Base-by-base conservation (phyloP, 2,329 filamentous ascomycete species). In the Tolypocladium paradoxum region DNA sequence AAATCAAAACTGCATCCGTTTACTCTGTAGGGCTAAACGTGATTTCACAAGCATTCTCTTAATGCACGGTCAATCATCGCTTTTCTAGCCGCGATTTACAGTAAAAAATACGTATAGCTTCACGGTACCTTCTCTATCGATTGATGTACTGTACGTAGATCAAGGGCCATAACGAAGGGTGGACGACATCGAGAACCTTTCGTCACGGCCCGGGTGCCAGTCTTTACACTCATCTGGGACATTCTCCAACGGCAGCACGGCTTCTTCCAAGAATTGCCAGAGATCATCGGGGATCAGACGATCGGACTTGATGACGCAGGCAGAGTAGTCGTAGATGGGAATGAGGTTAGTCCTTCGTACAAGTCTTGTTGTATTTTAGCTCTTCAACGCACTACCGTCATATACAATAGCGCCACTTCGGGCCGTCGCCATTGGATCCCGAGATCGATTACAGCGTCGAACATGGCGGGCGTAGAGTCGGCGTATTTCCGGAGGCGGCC, bases 81-180 rank as follows among this genome's bases (percentile, higher is more conserved):
- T n/a, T n/a, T n/a, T n/a, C n/a, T n/a, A n/a, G n/a, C n/a, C n/a
- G n/a, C n/a, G n/a, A n/a, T n/a, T n/a, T n/a, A n/a, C n/a, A n/a
- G n/a, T n/a, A n/a, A n/a, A n/a, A n/a, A n/a, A n/a, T n/a, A n/a
- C n/a, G n/a, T n/a, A n/a, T n/a, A n/a, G n/a, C n/a, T n/a, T n/a
- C n/a, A n/a, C n/a, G n/a, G n/a, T n/a, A n/a, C n/a, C n/a, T n/a
- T n/a, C n/a, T n/a, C n/a, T n/a, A n/a, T n/a, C n/a, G n/a, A n/a
- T n/a, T n/a, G n/a, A n/a, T n/a, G n/a, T n/a, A n/a, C n/a, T n/a
- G n/a, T n/a, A n/a, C 79, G 57, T 80, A 82, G 1, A 80, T 62
- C 0, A 87, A 64, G 0, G 83, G 82, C 57, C 76, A 87, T 7
- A 87, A 68, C 0, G 81, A 86, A 1, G 83, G 82, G 57, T 87